Conservation (phyloP, 1,284 basidiomycete genomes). For the Ganoderma meredithae region DNA sequence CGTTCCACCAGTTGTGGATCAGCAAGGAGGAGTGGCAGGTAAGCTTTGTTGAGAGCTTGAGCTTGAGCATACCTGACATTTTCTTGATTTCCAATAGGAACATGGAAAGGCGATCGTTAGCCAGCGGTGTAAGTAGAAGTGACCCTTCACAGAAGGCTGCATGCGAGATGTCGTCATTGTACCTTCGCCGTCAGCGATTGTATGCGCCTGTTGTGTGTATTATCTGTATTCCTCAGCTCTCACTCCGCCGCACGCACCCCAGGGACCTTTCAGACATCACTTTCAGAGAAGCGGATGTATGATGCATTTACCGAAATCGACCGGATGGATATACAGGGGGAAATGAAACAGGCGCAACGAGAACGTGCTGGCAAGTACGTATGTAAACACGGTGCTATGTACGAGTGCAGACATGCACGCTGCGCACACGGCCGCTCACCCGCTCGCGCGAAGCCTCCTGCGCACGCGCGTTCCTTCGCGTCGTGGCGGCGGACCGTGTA, state of each 20-base stretch:
- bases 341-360: constrained; percentile 39
- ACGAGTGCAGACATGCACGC: constrained; percentile 2
- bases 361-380: constrained; percentile 33
- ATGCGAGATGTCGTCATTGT: not conserved
- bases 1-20: constrained; percentile 97
- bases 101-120: constrained; percentile 80
- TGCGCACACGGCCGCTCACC: not conserved
- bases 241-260: not conserved
- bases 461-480: constrained; percentile 12
- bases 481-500: constrained; percentile 18
- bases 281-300: constrained; percentile 14
- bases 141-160: not conserved
- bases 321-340: constrained; percentile 38
- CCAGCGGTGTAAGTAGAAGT: constrained; percentile 75
- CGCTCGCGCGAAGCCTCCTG: constrained; percentile 5
- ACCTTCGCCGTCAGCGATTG: not conserved
- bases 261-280: not conserved
- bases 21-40: constrained; percentile 93
- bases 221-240: constrained; percentile 13
- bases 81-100: constrained; percentile 53
- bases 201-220: constrained; percentile 15
- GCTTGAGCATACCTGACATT: constrained; percentile 16
- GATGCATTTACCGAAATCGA: constrained; percentile 21
- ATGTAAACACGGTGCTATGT: constrained; percentile 16
- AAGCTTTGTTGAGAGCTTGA: constrained; percentile 34